phyloP scores from a whole-genome alignment of 2,329 filamentous ascomycete species.

The Pestalotiopsis sp. region DNA sequence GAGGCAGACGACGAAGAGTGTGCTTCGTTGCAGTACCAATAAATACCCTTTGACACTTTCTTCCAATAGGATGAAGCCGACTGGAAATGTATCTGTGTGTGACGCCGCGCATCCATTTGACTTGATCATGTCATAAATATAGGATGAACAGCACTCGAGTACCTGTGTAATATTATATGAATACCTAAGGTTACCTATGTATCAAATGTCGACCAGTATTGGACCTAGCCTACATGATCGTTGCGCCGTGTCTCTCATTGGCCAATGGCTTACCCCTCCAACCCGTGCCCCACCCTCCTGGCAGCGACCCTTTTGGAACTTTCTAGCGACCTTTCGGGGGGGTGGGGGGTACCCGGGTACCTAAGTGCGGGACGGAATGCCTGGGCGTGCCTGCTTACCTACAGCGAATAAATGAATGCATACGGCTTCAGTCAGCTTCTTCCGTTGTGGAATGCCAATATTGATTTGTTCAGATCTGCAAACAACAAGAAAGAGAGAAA shows the following conservation, averaged over 20 bases:
- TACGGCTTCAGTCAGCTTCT: not conserved
- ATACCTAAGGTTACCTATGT: no score
- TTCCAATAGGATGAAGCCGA: not conserved
- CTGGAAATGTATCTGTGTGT: not conserved
- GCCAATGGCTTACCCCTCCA: no score
- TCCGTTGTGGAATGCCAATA: not conserved
- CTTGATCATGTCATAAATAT: no score
- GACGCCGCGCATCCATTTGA: not conserved
- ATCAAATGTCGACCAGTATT: no score
- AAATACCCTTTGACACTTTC: conserved; percentile 12
- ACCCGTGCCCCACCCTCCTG: no score
- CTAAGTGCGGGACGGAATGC: not conserved
- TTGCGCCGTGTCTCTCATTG: no score
- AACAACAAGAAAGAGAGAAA: not conserved
- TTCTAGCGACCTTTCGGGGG: no score
- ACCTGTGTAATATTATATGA: no score
- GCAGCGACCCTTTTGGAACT: no score
- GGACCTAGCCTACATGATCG: no score
- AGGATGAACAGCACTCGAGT: no score
- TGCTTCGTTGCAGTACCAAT: not conserved
- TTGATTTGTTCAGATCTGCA: not conserved
- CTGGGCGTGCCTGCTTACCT: not conserved
- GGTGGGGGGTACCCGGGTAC: no score
- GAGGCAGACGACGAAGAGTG: not conserved
- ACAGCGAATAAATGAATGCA: not conserved